A percentile compares a stretch with the other conserved stretches of the same genome.
Conservation (phyloP, 2,329 filamentous ascomycete genomes). For the Fusarium vanettenii region DNA sequence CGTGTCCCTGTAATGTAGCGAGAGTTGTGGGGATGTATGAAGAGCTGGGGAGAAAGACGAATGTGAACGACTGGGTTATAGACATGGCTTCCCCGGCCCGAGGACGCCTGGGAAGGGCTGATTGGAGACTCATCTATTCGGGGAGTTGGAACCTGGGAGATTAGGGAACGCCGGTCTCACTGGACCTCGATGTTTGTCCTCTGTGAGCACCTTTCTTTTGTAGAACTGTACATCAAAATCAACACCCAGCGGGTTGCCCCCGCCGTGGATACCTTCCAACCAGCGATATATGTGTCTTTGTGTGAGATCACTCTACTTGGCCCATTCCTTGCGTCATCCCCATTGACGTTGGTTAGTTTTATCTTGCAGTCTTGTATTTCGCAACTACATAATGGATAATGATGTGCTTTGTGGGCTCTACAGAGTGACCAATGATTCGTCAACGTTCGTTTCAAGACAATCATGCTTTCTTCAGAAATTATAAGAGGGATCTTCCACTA, state of each 20-base stretch:
- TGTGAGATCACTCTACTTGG: neutral
- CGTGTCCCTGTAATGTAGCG: conserved; percentile 18
- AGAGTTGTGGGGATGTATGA: conserved; percentile 22
- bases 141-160: conserved; percentile 38
- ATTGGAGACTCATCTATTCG: conserved; percentile 39
- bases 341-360: neutral
- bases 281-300: conserved; percentile 19
- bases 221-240: conserved; percentile 49
- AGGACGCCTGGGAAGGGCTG: conserved; percentile 34
- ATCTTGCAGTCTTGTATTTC: neutral
- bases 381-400: neutral
- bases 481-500: neutral
- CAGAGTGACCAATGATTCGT: neutral
- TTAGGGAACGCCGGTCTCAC: conserved; percentile 34
- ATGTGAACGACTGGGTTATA: conserved; percentile 38
- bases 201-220: conserved; percentile 47
- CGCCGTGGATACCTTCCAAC: conserved; percentile 31
- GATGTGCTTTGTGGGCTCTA: neutral
- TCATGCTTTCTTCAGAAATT: neutral
- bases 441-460: neutral
- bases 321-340: neutral
- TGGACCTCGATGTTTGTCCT: conserved; percentile 41
- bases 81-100: conserved; percentile 33
- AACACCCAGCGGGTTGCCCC: conserved; percentile 31
- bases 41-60: conserved; percentile 28